Evolutionary conservation across 257 asterid genomes (phyloP), one percentile per base, ranked within the genome.

Genomic region (Primulina huaijiensis): DNA sequence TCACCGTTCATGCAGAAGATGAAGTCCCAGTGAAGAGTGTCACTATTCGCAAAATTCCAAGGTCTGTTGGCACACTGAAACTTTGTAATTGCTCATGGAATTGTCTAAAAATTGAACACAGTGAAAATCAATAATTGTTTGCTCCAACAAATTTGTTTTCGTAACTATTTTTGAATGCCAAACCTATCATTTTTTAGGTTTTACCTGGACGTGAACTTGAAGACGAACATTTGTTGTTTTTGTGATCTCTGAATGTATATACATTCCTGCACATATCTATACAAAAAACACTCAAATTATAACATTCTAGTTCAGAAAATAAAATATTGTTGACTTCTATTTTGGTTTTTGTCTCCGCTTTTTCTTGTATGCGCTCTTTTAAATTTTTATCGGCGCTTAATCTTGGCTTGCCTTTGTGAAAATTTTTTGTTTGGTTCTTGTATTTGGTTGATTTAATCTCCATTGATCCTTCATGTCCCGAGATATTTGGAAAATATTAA

Each of bases 11-110:
- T 72, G 87, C 95, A 8, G 98, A 87, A 74, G 96, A 88, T 53
- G 82, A 83, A 78, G 77, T 85, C 61, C 90, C 92, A 5, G 97
- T 92, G 74, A 88, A 88, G 79, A 85, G 83, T 61, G 95, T 92
- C 72, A 88, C 97, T 10, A 84, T 88, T 70, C 92, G 98, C 59
- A 90, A 82, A 79, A 85, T 92, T 37, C 98, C 98, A 35, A 88
- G 92, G 98, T 92, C 79, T 61, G 20, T 46, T 23, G 19, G 31
- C n/a, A 30, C 43, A 20, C 17, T 59, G 35, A 52, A 62, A 75
- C 74, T 23, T 64, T 9, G 19, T 38, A 27, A 52, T 72, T 12
- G 29, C 19, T 46, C 19, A 12, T 46, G 19, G 55, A 46, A 46
- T 12, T 30, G 67, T 52, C 56, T n/a, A 25, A 2, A 33, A 56